Percentiles rank a stretch among this genome's conserved stretches.
Evolutionary conservation across 1,139 yeast species (phyloP).

Genomic region (Candida tunisiensis): DNA sequence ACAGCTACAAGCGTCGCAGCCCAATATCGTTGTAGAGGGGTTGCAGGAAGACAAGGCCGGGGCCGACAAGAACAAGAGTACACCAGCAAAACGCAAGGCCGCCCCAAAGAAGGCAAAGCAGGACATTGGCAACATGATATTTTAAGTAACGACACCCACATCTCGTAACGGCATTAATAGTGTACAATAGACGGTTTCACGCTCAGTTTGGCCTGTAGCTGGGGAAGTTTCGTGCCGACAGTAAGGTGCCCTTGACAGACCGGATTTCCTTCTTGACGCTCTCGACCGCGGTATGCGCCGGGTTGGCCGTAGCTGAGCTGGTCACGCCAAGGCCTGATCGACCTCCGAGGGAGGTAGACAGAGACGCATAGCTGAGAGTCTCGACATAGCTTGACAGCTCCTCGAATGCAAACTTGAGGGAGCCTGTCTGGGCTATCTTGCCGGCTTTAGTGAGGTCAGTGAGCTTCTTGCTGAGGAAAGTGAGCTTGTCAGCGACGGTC

Average conservation of each 20-base stretch:
- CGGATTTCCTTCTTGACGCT: constrained; percentile 18
- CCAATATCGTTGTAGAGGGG: not conserved
- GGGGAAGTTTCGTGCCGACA: no score
- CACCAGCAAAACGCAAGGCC: not conserved
- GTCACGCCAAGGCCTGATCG: not conserved
- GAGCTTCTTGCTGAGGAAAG: no score
- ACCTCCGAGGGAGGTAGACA: not conserved
- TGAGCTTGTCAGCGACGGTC: no score
- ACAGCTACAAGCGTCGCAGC: no score
- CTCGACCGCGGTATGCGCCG: constrained; percentile 3
- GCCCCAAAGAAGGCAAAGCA: not conserved
- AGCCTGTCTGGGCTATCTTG: not conserved
- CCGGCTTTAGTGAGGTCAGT: no score
- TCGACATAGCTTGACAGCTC: constrained; percentile 4
- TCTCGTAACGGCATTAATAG: no score
- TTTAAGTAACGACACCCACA: no score
- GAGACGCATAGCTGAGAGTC: constrained; percentile 3
- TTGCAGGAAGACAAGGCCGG: not conserved
- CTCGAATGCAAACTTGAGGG: constrained; percentile 5
- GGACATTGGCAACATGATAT: constrained; percentile 1
- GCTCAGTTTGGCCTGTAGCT: no score
- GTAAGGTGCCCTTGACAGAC: constrained; percentile 15
- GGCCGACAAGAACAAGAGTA: not conserved
- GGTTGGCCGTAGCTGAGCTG: not conserved
- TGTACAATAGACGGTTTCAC: no score